A percentile compares a stretch with the other conserved stretches of the same genome.
These are phyloP conservation scores for Saccharomyces jurei DNA, from an alignment of 805 yeast genomes.

Conservation along the genomic window DNA sequence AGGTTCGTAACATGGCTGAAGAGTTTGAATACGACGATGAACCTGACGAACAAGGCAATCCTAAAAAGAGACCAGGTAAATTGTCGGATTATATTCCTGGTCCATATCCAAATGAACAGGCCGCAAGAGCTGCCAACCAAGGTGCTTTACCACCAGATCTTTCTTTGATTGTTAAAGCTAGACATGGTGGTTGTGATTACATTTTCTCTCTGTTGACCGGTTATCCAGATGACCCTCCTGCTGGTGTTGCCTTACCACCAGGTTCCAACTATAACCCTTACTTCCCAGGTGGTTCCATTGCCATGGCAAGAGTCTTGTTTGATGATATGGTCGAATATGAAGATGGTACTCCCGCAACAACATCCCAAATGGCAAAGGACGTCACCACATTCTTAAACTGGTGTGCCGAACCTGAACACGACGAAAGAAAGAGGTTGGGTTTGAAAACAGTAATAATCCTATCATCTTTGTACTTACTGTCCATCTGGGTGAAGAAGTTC, in stretches of 20 bases:
- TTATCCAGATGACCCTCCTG: conserved; percentile 98
- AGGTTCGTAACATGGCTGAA: conserved; percentile 89
- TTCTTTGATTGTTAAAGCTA: conserved; percentile 93
- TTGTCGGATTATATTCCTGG: conserved; percentile 90
- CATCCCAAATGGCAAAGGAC: conserved; percentile 99
- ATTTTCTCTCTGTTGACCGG: conserved; percentile 93
- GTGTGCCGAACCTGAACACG: conserved; percentile 98
- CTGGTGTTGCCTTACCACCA: conserved; percentile 86
- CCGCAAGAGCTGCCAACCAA: conserved; percentile 98
- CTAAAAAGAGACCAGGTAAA: conserved; percentile 97
- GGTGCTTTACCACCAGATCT: conserved; percentile 99
- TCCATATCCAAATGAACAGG: conserved; percentile 96
- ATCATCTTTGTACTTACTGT: conserved; percentile 69
- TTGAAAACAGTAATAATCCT: conserved; percentile 79
- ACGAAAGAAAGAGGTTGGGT: conserved; percentile 95
- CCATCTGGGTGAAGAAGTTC: conserved; percentile 93
- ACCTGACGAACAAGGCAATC: conserved; percentile 97
- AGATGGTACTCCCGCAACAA: conserved; percentile 97
- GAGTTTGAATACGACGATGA: conserved; percentile 97
- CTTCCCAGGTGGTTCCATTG: conserved; percentile 99
- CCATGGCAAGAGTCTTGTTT: conserved; percentile 96
- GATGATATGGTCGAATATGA: conserved; percentile 97
- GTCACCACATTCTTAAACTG: conserved; percentile 93
- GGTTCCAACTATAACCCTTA: conserved; percentile 98
- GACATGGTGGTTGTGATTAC: conserved; percentile 97